Conservation (phyloP, 148 eudicot genomes). For the Chenopodium suecicum region DNA sequence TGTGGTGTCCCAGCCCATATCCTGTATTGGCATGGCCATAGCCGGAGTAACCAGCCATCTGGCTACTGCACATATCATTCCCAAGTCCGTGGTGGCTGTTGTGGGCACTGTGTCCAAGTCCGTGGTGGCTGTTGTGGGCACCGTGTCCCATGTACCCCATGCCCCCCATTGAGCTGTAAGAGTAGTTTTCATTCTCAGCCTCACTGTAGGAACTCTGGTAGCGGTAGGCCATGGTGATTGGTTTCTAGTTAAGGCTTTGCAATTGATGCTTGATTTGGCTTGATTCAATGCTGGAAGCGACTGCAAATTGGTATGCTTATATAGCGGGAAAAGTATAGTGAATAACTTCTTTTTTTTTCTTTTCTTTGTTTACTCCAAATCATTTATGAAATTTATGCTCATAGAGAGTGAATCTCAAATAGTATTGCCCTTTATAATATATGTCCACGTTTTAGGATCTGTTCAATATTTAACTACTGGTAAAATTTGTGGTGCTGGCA, state of each 20-base stretch:
- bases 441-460: conserved; percentile 7
- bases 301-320: conserved; percentile 12
- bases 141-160: neutral
- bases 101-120: conserved; percentile 21
- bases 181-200: conserved; percentile 24
- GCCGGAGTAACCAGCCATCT: conserved; percentile 30
- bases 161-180: conserved; percentile 26
- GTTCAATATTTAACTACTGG: neutral
- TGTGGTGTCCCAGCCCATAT: conserved; percentile 11
- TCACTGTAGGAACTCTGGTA: conserved; percentile 28
- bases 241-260: neutral
- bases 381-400: neutral
- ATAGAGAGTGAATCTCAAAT: neutral
- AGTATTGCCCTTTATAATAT: neutral
- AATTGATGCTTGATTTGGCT: conserved; percentile 6
- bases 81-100: conserved; percentile 21
- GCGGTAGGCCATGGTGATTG: conserved; percentile 17
- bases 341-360: conserved; percentile 1
- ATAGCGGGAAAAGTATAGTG: conserved; percentile 15
- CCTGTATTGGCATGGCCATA: conserved; percentile 23
- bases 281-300: conserved; percentile 8
- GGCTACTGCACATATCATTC: conserved; percentile 9
- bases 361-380: neutral
- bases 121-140: conserved; percentile 20
- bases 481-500: conserved; percentile 8